Conservation (phyloP, 805 yeast genomes). For the Kregervanrija pseudodelftensis region DNA sequence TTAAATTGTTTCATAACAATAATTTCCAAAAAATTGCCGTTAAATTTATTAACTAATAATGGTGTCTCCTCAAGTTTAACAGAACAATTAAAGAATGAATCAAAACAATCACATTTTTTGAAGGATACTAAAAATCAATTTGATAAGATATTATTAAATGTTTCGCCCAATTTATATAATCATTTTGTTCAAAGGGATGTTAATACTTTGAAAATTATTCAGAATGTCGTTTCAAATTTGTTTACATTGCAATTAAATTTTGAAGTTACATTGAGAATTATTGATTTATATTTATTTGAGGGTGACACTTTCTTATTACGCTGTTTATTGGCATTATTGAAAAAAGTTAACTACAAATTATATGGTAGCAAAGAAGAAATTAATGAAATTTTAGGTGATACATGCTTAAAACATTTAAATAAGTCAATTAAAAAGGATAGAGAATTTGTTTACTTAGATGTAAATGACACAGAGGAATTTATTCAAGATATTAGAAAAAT, state of each 20-base stretch:
- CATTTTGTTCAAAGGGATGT: slow-evolving; percentile 43
- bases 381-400: slow-evolving; percentile 31
- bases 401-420: slow-evolving; percentile 24
- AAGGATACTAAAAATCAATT: slow-evolving; percentile 39
- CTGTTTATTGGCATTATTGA: slow-evolving; percentile 45
- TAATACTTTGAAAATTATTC: slow-evolving; percentile 35
- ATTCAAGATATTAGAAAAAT: slow-evolving; percentile 34
- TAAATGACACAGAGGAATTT: slow-evolving; percentile 46
- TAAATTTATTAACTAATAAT: slow-evolving; percentile 10
- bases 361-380: slow-evolving; percentile 45
- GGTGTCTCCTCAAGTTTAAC: slow-evolving; percentile 6
- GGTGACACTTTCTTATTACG: slow-evolving; percentile 51
- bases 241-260: slow-evolving; percentile 40
- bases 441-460: slow-evolving; percentile 32
- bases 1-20: slow-evolving; percentile 21
- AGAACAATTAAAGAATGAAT: slow-evolving; percentile 10
- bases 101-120: slow-evolving; percentile 19
- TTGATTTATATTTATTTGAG: slow-evolving; percentile 58
- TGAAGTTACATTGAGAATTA: slow-evolving; percentile 40
- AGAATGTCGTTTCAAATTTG: slow-evolving; percentile 35
- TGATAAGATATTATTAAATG: slow-evolving; percentile 36
- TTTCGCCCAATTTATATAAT: slow-evolving; percentile 37
- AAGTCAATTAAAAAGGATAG: slow-evolving; percentile 2
- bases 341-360: slow-evolving; percentile 41
- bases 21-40: slow-evolving; percentile 22